Conservation (phyloP, 177 flowering plant genomes). For the Vitis hybrid region DNA sequence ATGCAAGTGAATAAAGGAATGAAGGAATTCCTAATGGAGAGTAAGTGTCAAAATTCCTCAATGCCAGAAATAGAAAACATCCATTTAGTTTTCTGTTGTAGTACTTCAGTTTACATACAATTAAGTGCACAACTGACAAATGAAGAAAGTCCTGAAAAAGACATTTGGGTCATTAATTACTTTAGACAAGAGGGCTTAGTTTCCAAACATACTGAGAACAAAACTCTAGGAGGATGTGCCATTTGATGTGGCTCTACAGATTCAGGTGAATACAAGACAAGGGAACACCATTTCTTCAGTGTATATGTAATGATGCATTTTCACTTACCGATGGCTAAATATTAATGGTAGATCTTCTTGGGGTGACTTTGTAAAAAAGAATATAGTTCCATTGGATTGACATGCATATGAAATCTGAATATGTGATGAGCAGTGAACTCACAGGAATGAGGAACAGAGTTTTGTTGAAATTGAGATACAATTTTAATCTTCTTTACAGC, state of each 20-base stretch:
- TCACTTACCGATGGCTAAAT: background rate
- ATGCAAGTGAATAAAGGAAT: constrained; percentile 84
- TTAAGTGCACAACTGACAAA: background rate
- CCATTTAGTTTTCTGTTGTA: background rate
- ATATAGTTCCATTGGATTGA: too few relatives aligned
- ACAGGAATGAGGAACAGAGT: background rate
- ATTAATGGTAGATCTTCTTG: background rate
- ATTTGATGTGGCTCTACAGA: background rate
- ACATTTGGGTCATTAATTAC: background rate
- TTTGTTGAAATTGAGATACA: background rate
- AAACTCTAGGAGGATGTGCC: background rate
- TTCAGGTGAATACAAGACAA: background rate
- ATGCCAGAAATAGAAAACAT: background rate
- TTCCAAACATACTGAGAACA: background rate
- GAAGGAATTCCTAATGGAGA: constrained; percentile 65
- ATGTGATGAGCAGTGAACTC: too few relatives aligned
- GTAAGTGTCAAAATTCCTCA: constrained; percentile 42
- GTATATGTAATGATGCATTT: background rate
- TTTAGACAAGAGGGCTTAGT: too few relatives aligned
- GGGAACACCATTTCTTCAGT: background rate
- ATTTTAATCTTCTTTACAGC: background rate
- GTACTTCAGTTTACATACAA: background rate
- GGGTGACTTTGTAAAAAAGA: background rate
- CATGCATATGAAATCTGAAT: too few relatives aligned
- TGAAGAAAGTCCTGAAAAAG: background rate